A percentile compares a stretch with the other conserved stretches of the same genome.
phyloP scores from a whole-genome alignment of 441 rosid genomes.

The Populus tomentosa region DNA sequence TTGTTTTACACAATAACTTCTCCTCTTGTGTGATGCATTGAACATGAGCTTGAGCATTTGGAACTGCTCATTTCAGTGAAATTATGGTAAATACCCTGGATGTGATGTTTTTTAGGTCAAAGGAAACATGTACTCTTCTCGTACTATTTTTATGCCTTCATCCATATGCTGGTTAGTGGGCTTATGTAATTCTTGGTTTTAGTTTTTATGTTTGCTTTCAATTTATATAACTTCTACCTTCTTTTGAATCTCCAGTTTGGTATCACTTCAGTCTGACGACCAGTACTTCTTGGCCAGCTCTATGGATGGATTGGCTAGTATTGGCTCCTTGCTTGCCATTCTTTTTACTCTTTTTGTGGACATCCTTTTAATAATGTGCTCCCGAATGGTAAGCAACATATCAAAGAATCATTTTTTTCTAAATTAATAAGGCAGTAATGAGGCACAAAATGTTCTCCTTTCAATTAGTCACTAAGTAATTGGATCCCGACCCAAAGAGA shows the following conservation, averaged over 20 bases:
- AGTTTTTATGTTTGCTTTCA: conserved; percentile 3
- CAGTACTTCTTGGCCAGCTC: conserved; percentile 94
- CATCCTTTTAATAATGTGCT: conserved; percentile 1
- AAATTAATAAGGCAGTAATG: background rate
- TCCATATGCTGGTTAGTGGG: conserved; percentile 66
- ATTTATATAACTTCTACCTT: background rate
- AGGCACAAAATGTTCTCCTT: background rate
- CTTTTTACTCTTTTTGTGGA: background rate
- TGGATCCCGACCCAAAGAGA: too few species aligned
- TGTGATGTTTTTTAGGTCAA: conserved; percentile 50
- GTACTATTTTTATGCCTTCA: conserved; percentile 62
- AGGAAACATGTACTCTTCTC: conserved; percentile 55
- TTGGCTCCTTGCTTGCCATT: background rate
- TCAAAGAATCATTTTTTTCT: background rate
- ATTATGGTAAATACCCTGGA: conserved; percentile 1
- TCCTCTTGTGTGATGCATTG: background rate
- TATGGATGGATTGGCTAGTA: conserved; percentile 84
- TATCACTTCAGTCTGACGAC: conserved; percentile 55
- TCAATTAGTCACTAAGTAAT: background rate
- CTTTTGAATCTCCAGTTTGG: conserved; percentile 47
- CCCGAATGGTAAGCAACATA: too few species aligned
- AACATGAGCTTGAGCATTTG: background rate
- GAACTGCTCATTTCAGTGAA: conserved; percentile 8
- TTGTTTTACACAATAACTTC: background rate
- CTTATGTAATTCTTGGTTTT: conserved; percentile 8